Percentiles rank a stretch among this genome's conserved stretches.
phyloP scores from a whole-genome alignment of 2,329 filamentous ascomycete species.

The Chaetomium strumarium region DNA sequence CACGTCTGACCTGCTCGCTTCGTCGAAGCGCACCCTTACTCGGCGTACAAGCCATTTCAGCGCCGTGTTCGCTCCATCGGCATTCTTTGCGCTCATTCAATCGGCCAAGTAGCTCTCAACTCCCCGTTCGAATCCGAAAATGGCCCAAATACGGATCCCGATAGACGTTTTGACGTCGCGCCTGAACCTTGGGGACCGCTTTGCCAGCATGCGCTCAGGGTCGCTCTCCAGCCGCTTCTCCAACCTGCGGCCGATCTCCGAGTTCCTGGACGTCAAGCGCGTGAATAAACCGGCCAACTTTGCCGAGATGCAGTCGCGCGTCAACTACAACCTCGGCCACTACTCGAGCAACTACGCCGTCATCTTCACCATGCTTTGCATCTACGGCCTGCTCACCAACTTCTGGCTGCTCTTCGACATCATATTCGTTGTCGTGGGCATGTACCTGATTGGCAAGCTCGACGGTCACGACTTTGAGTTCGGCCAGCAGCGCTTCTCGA shows the following conservation, averaged over 20 bases:
- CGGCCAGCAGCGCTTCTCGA: conserved; percentile 73
- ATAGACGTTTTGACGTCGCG: conserved; percentile 87
- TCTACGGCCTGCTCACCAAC: conserved; percentile 93
- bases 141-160: conserved; percentile 89
- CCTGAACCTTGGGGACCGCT: conserved; percentile 78
- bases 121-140: conserved; percentile 32
- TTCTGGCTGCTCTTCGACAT: conserved; percentile 85
- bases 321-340: conserved; percentile 77
- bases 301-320: conserved; percentile 38
- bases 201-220: conserved; percentile 74
- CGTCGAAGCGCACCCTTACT: background rate
- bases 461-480: conserved; percentile 83
- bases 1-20: background rate
- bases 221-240: conserved; percentile 78
- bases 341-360: conserved; percentile 98
- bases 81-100: background rate
- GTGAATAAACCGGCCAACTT: conserved; percentile 93
- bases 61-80: background rate
- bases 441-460: conserved; percentile 88
- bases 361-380: conserved; percentile 88
- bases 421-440: conserved; percentile 74
- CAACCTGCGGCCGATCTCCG: conserved; percentile 83
- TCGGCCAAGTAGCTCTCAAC: background rate
- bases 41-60: background rate
- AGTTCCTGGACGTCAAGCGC: conserved; percentile 95